A percentile compares a stretch with the other conserved stretches of the same genome.
phyloP scores from a whole-genome alignment of 1,284 basidiomycete genomes.

The Trametes hirsuta region DNA sequence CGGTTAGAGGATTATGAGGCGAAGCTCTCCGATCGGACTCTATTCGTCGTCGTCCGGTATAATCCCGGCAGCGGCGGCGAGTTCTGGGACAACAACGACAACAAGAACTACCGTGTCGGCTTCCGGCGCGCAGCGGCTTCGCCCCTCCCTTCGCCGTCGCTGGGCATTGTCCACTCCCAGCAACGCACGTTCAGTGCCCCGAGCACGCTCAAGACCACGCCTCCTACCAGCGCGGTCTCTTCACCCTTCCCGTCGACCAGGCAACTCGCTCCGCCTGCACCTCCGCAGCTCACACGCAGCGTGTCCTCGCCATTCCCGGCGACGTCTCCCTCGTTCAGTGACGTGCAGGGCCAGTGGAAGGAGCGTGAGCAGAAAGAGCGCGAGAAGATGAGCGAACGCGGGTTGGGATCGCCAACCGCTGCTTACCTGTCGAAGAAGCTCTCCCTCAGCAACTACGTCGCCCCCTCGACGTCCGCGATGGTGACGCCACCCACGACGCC shows the following conservation, averaged over 20 bases:
- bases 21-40: conserved; percentile 63
- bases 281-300: conserved; percentile 26
- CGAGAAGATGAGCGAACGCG: conserved; percentile 20
- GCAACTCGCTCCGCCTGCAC: conserved; percentile 17
- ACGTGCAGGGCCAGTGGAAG: conserved; percentile 2
- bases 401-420: conserved; percentile 21
- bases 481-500: conserved; percentile 36
- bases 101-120: conserved; percentile 75
- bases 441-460: conserved; percentile 53
- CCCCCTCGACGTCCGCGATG: conserved; percentile 18
- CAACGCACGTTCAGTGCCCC: conserved; percentile 42
- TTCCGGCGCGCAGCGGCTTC: conserved; percentile 45
- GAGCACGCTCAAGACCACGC: conserved; percentile 38
- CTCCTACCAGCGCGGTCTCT: conserved; percentile 28
- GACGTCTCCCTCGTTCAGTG: conserved; percentile 13
- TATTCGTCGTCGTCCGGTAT: conserved; percentile 72
- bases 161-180: conserved; percentile 29
- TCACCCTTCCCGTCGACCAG: conserved; percentile 19
- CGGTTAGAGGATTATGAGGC: conserved; percentile 76
- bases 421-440: conserved; percentile 41
- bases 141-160: conserved; percentile 20
- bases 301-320: conserved; percentile 30
- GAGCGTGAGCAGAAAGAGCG: conserved; percentile 16
- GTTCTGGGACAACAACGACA: conserved; percentile 92
- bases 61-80: conserved; percentile 54